Base-by-base conservation (phyloP, 2,329 filamentous ascomycete species). In the Rhexocercosporidium sp. region DNA sequence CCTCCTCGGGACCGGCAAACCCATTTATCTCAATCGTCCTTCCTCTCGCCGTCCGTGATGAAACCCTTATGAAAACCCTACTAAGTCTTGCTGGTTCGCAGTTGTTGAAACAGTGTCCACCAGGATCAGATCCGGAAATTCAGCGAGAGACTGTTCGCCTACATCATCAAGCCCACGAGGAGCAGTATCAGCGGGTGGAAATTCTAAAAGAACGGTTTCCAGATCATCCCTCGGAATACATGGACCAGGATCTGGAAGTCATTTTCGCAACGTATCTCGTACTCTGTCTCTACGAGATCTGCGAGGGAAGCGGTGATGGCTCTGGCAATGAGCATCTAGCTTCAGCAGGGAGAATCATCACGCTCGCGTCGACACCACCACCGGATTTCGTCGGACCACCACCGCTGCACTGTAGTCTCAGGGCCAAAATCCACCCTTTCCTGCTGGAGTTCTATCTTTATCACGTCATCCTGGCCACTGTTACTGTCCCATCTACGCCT, bases 361-460 rank as follows among this genome's bases (percentile, higher is more conserved):
- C 53, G 3, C 31, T 66, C 14, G 59, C 65, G 1, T 56, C 59
- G 25, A 59, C 11, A 22, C 31, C 54, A 39, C 54, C 49, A 41
- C n/a, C 53, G 3, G 41, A 14, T 20, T 4, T 57, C 14, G 11
- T 27, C 4, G 25, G 14, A 16, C n/a, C n/a, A n/a, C 8, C 27
- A 3, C 27, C 39, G 14, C 57, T 41, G 31, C 12, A 41, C 53
- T 25, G 47, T 18, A 7, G 31, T 46, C 41, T 61, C 20, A 59
- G 62, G 4, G 69, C 68, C 18, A 64, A 63, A n/a, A 62, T 74
- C 9, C 65, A 74, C 22, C 67, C 68, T 2, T 69, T 73, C 44
- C 56, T 74, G 4, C 66, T 74, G 7, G 69, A 74, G 37, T 73
- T 71, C 60, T 74, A 72, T 59, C 41, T 65, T 1, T 73, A 73